Conservation (phyloP, 129 eudicot genomes). For the Dittrichia graveolens region DNA sequence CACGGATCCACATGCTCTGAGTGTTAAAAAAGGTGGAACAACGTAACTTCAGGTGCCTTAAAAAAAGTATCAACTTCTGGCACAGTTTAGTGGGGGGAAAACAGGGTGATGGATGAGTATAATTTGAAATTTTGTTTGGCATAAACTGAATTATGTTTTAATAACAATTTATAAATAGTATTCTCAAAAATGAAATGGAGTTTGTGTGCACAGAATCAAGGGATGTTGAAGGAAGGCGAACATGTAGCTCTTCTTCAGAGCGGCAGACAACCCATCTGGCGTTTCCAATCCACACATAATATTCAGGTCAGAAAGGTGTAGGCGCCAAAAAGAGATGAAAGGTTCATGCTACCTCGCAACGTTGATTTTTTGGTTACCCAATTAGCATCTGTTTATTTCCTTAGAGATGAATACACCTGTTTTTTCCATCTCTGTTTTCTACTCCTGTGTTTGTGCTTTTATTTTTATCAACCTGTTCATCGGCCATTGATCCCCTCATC, state of each 20-base stretch:
- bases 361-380: constrained; percentile 29
- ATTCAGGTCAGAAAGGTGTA: constrained; percentile 91
- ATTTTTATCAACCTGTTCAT: not conserved
- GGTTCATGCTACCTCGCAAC: constrained; percentile 11
- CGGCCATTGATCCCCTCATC: constrained; percentile 3
- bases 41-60: too few species aligned
- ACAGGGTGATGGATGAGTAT: not conserved
- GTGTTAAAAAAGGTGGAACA: too few species aligned
- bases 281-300: constrained; percentile 90
- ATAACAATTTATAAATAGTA: not conserved
- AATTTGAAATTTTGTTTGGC: not conserved
- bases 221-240: constrained; percentile 97
- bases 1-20: too few species aligned
- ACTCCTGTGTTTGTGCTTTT: not conserved
- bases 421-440: constrained; percentile 11
- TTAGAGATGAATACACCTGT: constrained; percentile 10
- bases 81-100: not conserved
- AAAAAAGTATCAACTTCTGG: not conserved
- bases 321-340: constrained; percentile 25
- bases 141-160: not conserved
- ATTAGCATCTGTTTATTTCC: constrained; percentile 10
- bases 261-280: constrained; percentile 91
- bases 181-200: constrained; percentile 18
- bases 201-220: constrained; percentile 59
- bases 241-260: constrained; percentile 96